Base-by-base conservation (phyloP, 306 rosid genomes). In the Fragaria iinumae region DNA sequence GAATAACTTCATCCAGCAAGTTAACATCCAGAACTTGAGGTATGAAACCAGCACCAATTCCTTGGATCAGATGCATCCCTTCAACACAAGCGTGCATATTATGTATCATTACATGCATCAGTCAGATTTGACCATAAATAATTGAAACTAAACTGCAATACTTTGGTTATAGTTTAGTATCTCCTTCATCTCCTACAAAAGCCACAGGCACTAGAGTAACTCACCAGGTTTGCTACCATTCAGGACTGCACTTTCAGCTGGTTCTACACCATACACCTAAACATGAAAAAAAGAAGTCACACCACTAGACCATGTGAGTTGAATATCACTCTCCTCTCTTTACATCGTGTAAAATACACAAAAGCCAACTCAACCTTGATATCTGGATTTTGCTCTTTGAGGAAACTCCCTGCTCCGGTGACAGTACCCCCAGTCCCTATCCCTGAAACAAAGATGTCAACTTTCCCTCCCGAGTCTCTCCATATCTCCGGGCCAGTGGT, bases 401-500 rank as follows among this genome's bases (percentile, higher is more conserved):
- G 93, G 82, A 90, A 94, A 16, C 73, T 85, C 82, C 96, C 97
- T 27, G 72, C 79, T 76, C 93, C 98, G 2, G 91, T 76, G 69
- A 89, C 27, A 8, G 97, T 88, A 13, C 97, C 98, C 47, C 93
- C 96, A 1, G 98, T 89, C 69, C 98, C 97, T 67, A 94, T 82
- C 71, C 95, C 95, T 8, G 96, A 83, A 59, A 90, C 93, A 43
- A 94, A 80, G 47, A 76, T 84, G 73, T 89, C 97, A 73, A 91
- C 76, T 86, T 84, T 90, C 74, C 80, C 95, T 83, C 74, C 88
- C 0, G 96, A 83, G 80, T 90, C 96, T 88, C 83, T 89, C 98
- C 98, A 91, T 73, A 90, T 90, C 89, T 94, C 97, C 4, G 92
- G 93, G 72, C 97, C 97, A 44, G 97, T 92, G 73, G 97, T 88